Evolutionary conservation across 1,284 basidiomycete genomes (phyloP), one percentile per base, ranked within the genome.

Genomic region (Farysia itapuensis): DNA sequence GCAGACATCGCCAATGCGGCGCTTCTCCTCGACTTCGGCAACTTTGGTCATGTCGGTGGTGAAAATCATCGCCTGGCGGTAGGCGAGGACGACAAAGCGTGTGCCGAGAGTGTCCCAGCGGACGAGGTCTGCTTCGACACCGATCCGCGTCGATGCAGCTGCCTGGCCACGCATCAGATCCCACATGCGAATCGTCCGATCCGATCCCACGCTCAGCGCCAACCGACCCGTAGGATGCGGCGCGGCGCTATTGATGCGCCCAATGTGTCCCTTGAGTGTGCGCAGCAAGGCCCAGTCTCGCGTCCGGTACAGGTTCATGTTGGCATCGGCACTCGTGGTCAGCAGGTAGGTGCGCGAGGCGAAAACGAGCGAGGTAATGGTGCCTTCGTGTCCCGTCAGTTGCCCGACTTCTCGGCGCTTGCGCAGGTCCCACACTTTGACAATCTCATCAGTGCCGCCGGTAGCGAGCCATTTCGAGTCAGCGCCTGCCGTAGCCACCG

Each of bases 351-450:
- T 90, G 6, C 86, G 84, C 0, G 91, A 89, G 1, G 91, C 88
- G 76, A 97, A 97, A 24, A 81, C 80, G 19, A 96, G 82, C 58
- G 89, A 85, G 0, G 92, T 96, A 72, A 96, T 91, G 5, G 92
- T 95, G 16, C 93, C 92, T 81, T 90, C 83, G 77, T 95, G 92
- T 51, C 95, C 90, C 81, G 89, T 88, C 42, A 98, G 79, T 25
- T 87, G 88, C 24, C 94, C 94, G 32, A 98, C 84, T 78, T 97
- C 94, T 76, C 93, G 93, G 70, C 86, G 80, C 73, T 90, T 82
- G 42, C 86, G 82, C 56, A 97, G 77, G 79, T 97, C 92, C 94
- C 94, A 97, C n/a, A 97, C 86, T 77, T 96, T 96, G 72, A 97
- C 81, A 43, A 92, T 88, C 79, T 97, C 94, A 76, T 98, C 94